phyloP scores from a whole-genome alignment of 129 eudicot genomes.

The Gnaphalium uliginosum region DNA sequence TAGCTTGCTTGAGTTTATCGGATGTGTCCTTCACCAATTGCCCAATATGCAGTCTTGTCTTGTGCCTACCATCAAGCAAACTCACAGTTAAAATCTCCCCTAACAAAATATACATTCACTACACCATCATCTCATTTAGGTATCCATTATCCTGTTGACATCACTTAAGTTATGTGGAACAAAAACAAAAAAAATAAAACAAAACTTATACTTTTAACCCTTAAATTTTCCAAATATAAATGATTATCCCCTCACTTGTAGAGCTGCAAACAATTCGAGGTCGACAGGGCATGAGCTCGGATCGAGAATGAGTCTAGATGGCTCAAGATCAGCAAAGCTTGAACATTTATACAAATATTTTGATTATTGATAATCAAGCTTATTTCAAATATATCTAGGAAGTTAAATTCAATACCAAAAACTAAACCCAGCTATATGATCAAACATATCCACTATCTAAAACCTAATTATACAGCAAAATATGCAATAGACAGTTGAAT shows the following conservation, averaged over 20 bases:
- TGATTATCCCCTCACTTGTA: not conserved
- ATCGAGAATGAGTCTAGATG: no score
- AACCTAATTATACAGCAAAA: not conserved
- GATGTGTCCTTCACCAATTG: slow-evolving; percentile 89
- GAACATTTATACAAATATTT: no score
- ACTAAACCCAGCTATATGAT: not conserved
- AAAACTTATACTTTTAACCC: no score
- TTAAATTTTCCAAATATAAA: no score
- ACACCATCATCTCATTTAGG: not conserved
- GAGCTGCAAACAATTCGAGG: not conserved
- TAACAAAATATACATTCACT: not conserved
- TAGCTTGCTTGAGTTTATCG: slow-evolving; percentile 88
- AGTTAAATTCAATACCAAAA: not conserved
- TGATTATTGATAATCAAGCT: no score
- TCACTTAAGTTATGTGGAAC: not conserved
- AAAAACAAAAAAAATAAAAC: no score
- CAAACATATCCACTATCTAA: not conserved
- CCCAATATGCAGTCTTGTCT: slow-evolving; percentile 84
- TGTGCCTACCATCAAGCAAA: slow-evolving; percentile 53
- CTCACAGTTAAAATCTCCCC: slow-evolving; percentile 9
- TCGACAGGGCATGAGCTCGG: not conserved
- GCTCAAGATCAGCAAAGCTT: no score
- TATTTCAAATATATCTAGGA: not conserved
- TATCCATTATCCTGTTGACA: not conserved
- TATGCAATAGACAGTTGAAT: not conserved